Conservation (phyloP, 139 green algal genomes). For the Tetradesmus lagerheimii region DNA sequence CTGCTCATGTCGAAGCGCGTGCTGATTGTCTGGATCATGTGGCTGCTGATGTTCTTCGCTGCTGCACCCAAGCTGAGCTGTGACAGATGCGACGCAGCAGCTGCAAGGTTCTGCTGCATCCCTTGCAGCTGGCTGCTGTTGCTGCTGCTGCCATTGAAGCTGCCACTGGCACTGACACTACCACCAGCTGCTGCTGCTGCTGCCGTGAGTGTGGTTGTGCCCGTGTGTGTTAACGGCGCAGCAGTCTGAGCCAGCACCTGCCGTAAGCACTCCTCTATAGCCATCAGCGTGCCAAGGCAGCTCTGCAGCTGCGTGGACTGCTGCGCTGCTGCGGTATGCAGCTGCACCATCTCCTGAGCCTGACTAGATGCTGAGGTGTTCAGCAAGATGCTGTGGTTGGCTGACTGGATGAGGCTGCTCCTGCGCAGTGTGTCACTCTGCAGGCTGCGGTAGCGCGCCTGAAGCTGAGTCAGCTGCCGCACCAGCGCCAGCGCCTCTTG, state of each 20-base stretch:
- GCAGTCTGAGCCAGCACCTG: conserved; percentile 20
- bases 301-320: neutral
- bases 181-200: neutral
- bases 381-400: neutral
- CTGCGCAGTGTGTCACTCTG: neutral
- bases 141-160: neutral
- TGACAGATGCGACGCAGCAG: neutral
- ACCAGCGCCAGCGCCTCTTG: conserved; percentile 32
- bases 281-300: neutral
- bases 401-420: conserved; percentile 18
- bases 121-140: conserved; percentile 7
- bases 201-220: neutral
- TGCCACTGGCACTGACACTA: neutral
- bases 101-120: neutral
- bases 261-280: conserved; percentile 4
- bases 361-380: neutral
- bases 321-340: neutral
- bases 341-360: neutral
- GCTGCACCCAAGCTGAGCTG: neutral
- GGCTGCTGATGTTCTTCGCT: neutral
- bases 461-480: conserved; percentile 23
- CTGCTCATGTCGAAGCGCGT: conserved; percentile 18
- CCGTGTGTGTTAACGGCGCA: neutral
- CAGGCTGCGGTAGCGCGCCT: conserved; percentile 21
- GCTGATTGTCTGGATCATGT: neutral